Base-by-base conservation (phyloP, 2,329 filamentous ascomycete genomes). In the Diatrype stigma region DNA sequence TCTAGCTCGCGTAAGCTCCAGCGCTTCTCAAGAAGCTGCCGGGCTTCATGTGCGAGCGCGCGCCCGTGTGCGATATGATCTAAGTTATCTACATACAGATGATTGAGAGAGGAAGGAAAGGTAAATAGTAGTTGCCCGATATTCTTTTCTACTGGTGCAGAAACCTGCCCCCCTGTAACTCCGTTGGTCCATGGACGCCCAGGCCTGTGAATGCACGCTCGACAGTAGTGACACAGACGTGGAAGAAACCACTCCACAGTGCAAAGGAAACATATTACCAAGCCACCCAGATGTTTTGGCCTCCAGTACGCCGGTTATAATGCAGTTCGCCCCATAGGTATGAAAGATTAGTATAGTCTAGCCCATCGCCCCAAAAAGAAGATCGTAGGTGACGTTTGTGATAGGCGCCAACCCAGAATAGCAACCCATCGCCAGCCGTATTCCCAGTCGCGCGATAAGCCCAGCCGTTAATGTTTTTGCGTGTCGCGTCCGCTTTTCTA, bases 401-500 rank as follows among this genome's bases (percentile, higher is more conserved):
- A 10, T 40, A 17, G 17, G 19, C 19, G 17, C 7, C 17, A 19
- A 22, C 16, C 19, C 17, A 21, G 11, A 40, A 19, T 10, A 17
- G 10, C n/a, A 2, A 21, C 37, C 19, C n/a, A 19, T 17, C 37
- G 2, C 12, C n/a, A 12, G 19, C 16, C 37, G 37, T 21, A 17
- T 40, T 40, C 37, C 37, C n/a, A 19, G 19, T 21, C 6, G 12
- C 37, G 37, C 17, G 16, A 17, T 10, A 19, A 40, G 19, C 3
- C 37, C 26, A 30, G 10, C 26, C 26, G 10, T 30, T 30, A 30
- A 10, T 30, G 26, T 10, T 10, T 30, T 30, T 6, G 10, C 10
- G 6, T 30, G 5, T 30, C 10, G 26, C 26, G 26, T 10, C 26
- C 26, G 10, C 26, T 46, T 35, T 49, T 37, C 51, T 63, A 72